Evolutionary conservation across 2,329 filamentous ascomycete genomes (phyloP).

Genomic region (Boeremia lycopersici): DNA sequence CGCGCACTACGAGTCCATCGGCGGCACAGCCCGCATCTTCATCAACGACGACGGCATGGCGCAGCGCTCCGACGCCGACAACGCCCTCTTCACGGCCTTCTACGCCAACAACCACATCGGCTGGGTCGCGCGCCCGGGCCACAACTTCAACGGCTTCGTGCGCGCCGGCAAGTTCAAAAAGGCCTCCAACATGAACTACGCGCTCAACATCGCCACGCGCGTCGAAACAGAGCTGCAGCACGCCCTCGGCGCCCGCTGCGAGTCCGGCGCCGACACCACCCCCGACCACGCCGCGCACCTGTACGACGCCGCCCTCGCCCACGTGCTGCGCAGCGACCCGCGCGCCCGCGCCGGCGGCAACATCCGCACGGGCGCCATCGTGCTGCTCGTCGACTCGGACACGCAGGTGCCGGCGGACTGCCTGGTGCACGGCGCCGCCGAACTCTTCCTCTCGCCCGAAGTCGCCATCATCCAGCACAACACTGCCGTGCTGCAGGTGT

Average conservation of each 20-base stretch:
- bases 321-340: constrained; percentile 48
- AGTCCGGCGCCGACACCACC: constrained; percentile 40
- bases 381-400: constrained; percentile 63
- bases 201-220: constrained; percentile 64
- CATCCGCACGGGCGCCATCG: constrained; percentile 84
- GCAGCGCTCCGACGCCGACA: constrained; percentile 56
- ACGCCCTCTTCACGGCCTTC: constrained; percentile 53
- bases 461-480: constrained; percentile 79
- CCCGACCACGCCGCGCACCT: constrained; percentile 1
- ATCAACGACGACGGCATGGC: constrained; percentile 74
- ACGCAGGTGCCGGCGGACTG: constrained; percentile 67
- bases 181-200: constrained; percentile 78
- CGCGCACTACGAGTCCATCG: constrained; percentile 59
- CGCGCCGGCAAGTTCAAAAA: constrained; percentile 49
- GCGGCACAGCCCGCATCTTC: constrained; percentile 71
- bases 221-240: constrained; percentile 63
- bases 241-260: constrained; percentile 28
- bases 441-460: constrained; percentile 80
- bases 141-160: constrained; percentile 41
- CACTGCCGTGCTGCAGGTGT: constrained; percentile 74
- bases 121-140: constrained; percentile 56
- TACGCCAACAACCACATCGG: constrained; percentile 59
- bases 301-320: constrained; percentile 14
- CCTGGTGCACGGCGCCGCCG: constrained; percentile 76
- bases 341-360: constrained; percentile 79